These are phyloP conservation scores for Erythrophleum ivorense DNA, from an alignment of 331 rosid species.

Conservation along the genomic window DNA sequence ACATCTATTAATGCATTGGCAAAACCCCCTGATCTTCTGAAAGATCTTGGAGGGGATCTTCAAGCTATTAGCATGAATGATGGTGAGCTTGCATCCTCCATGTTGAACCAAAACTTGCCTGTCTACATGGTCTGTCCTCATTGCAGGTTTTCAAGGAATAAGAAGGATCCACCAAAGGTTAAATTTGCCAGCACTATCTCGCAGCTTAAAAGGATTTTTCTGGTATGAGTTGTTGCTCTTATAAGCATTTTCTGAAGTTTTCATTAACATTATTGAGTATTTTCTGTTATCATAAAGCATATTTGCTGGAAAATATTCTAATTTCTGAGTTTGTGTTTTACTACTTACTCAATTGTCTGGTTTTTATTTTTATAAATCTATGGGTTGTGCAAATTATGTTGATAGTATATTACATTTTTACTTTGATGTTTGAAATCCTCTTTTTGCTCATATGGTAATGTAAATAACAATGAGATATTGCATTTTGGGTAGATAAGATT, in stretches of 20 bases:
- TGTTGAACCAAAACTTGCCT: constrained; percentile 81
- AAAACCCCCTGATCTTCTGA: constrained; percentile 44
- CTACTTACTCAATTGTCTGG: constrained; percentile 8
- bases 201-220: constrained; percentile 86
- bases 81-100: constrained; percentile 65
- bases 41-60: constrained; percentile 60
- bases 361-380: constrained; percentile 10
- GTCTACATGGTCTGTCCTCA: constrained; percentile 90
- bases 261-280: constrained; percentile 15
- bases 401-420: constrained; percentile 26
- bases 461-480: background rate
- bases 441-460: constrained; percentile 17
- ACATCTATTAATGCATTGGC: constrained; percentile 45
- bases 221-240: constrained; percentile 64
- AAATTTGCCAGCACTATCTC: constrained; percentile 83
- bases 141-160: constrained; percentile 71
- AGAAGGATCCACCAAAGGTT: constrained; percentile 59
- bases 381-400: constrained; percentile 1
- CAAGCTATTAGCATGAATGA: constrained; percentile 58
- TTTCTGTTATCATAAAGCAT: background rate
- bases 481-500: constrained; percentile 2
- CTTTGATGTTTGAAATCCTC: background rate
- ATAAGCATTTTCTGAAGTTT: constrained; percentile 35
- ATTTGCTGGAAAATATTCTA: constrained; percentile 21
- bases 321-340: constrained; percentile 30